Evolutionary conservation across 371 early-diverging fungal genomes (phyloP), one percentile per base, ranked within the genome.

Genomic region (Rhizopus sp.): DNA sequence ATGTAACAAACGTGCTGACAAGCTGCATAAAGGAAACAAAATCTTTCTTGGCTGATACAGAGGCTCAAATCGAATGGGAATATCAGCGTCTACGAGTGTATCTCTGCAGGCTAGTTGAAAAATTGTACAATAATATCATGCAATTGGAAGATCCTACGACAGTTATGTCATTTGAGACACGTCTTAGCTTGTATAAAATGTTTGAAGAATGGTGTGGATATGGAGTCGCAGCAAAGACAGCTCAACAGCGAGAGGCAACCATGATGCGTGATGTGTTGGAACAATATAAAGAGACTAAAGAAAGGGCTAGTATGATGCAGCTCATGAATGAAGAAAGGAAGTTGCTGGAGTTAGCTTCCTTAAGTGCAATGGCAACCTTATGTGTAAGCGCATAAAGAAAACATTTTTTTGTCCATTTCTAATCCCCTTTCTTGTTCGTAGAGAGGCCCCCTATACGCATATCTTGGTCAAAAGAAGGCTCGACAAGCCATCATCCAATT

Each of bases 201-300:
- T 88, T 96, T 76, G 95, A 95, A 67, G 82, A 88, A 45, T 98
- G 98, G 98, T 92, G 95, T 69, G 93, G 97, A 2, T 86, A 90
- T 63, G 95, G 96, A 1, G 73, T 72, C 37, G 78, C 80, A 39
- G 79, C 89, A 0, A 75, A 73, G n/a, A 41, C 62, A 1, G 83
- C 86, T 7, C 76, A 87, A 1, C 91, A 90, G 4, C 70, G 87
- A 0, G 93, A 95, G 60, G 82, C 80, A 3, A 84, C 82, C 41
- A 88, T 93, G 85, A 88, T 93, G 62, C 64, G 79, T 4, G 70
- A 78, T 45, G 87, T 89, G 0, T 68, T 95, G 52, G 94, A 94
- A 33, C 84, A 85, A 46, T 76, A 85, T 60, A 92, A 87, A 61
- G 91, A 92, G 63, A 50, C 78, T 0, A 78, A 79, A 15, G 89